These are phyloP conservation scores for Olyra latifolia DNA, from an alignment of 176 grass and related monocot genomes.

Conservation along the genomic window DNA sequence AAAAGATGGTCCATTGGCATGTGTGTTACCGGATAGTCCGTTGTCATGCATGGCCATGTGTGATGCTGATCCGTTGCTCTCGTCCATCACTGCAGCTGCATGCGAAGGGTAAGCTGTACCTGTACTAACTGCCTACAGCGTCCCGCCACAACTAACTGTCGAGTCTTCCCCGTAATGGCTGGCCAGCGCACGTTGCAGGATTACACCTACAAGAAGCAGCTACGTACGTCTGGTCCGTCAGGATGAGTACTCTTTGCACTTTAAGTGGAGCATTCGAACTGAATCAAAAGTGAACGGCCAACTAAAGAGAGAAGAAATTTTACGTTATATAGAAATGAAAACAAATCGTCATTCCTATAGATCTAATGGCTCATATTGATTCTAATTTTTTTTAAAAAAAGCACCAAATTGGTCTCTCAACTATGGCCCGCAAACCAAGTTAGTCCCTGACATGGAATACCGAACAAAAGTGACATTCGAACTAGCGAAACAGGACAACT, in stretches of 20 bases:
- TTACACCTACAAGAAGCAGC: neutral
- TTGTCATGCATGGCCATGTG: neutral
- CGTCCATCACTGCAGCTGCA: conserved; percentile 4
- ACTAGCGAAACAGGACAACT: too few relatives aligned
- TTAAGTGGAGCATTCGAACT: conserved; percentile 9
- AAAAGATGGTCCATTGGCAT: neutral
- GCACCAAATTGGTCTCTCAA: too few relatives aligned
- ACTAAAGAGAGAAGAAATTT: conserved; percentile 22
- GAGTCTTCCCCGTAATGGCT: neutral
- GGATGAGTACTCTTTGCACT: neutral
- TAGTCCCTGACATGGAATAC: too few relatives aligned
- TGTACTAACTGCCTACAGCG: neutral
- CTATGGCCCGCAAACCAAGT: too few relatives aligned
- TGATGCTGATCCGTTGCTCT: neutral
- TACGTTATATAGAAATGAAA: too few relatives aligned
- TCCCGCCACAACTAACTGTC: neutral
- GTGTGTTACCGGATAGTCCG: neutral
- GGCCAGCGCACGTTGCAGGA: neutral
- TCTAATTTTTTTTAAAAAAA: too few relatives aligned
- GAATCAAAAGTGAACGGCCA: neutral
- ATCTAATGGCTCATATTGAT: too few relatives aligned
- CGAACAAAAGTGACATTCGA: too few relatives aligned
- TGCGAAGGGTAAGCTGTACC: neutral
- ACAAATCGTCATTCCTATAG: too few relatives aligned
- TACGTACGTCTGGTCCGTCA: neutral